Base-by-base conservation (phyloP, 192 early-diverging fungal species). In the Coemansia sp. region DNA sequence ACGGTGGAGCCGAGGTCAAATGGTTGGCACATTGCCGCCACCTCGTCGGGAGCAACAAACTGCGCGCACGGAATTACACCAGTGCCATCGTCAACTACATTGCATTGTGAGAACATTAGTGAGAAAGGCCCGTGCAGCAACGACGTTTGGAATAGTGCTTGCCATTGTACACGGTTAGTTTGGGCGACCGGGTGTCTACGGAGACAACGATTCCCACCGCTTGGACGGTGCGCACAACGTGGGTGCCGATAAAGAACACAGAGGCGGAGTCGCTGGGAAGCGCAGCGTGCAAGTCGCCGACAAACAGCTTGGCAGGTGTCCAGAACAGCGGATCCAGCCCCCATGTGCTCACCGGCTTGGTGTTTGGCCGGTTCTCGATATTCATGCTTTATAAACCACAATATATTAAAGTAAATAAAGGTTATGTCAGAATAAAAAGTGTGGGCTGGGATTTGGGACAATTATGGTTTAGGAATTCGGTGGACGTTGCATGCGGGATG, bases 321-420 rank as follows among this genome's bases (percentile, higher is more conserved):
- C 77, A 80, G 52, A 80, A 80, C 59, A 80, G 17, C 55, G 77
- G 72, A 41, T 80, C 77, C 49, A 80, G 68, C 17, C 77, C 77
- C 72, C 73, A 80, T 19, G 68, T 65, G 17, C 52, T 26, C 26
- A 45, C 39, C 11, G 63, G 55, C 26, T 61, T 16, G 17, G 39
- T 25, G 47, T 56, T 69, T 21, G 76, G 47, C 11, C 7, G 65
- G 27, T 67, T 79, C 19, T 63, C 41, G 19, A 79, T 45, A 45
- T 45, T 45, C 41, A 45, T 45, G 31, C 8, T 35, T 35, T 35
- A 35, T 14, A 14, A 45, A 45, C 11, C 11, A 45, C 16, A 45
- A 16, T 12, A n/a, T 45, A n/a, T 12, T 3, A 16, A 45, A n/a
- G 16, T n/a, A 45, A 45, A 16, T 45, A 45, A n/a, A 45, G 8